A percentile compares a stretch with the other conserved stretches of the same genome.
phyloP scores from a whole-genome alignment of 495 filamentous ascomycete species.

The Trichoderma gamsii region DNA sequence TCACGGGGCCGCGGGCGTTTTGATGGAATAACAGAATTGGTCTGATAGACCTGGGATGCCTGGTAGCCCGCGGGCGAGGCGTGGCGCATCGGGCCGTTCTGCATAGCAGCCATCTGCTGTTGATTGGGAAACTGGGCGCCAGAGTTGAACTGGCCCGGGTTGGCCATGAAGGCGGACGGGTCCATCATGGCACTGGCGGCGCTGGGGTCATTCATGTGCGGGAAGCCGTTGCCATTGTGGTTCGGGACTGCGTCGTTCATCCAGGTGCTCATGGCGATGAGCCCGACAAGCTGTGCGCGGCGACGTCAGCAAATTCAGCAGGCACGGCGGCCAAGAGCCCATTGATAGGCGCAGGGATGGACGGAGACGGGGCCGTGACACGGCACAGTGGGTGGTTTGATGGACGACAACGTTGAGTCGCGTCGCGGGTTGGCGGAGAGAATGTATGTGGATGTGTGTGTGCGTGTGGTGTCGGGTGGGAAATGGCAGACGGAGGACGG shows the following conservation, averaged over 20 bases:
- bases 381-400: slow-evolving; percentile 42
- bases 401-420: slow-evolving; percentile 40
- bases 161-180: slow-evolving; percentile 47
- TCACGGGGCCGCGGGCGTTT: slow-evolving; percentile 78
- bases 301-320: slow-evolving; percentile 44
- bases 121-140: slow-evolving; percentile 47
- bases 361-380: slow-evolving; percentile 36
- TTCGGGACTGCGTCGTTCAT: slow-evolving; percentile 70
- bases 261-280: slow-evolving; percentile 72
- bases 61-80: slow-evolving; percentile 65
- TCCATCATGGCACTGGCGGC: slow-evolving; percentile 50
- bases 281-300: slow-evolving; percentile 44
- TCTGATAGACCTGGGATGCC: slow-evolving; percentile 57
- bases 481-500: slow-evolving; percentile 12
- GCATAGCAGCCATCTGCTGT: slow-evolving; percentile 67
- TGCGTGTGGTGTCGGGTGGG: slow-evolving; percentile 10
- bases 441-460: slow-evolving; percentile 21
- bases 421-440: slow-evolving; percentile 40
- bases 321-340: slow-evolving; percentile 25
- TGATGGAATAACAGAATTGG: slow-evolving; percentile 76
- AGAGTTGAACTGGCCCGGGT: slow-evolving; percentile 47
- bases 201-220: slow-evolving; percentile 50
- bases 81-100: slow-evolving; percentile 78
- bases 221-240: slow-evolving; percentile 74
- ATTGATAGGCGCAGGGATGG: slow-evolving; percentile 29